Conservation (phyloP, 345 rosid species). For the Arabidopsis thaliana region TAIR10.1 NC_003075.7:10681001-10681500, state of each 20-base stretch:
- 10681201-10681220: slow-evolving; percentile 5
- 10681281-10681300: slow-evolving; percentile 83
- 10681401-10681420: slow-evolving; percentile 76
- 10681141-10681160: not conserved
- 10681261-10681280: slow-evolving; percentile 62
- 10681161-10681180: not conserved
- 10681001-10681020: slow-evolving; percentile 72
- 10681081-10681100: slow-evolving; percentile 96
- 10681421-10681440: not conserved
- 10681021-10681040: slow-evolving; percentile 83
- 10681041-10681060: slow-evolving; percentile 94
- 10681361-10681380: slow-evolving; percentile 71
- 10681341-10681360: slow-evolving; percentile 90
- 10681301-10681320: slow-evolving; percentile 64
- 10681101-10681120: not conserved
- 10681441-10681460: not conserved
- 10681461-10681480: slow-evolving; percentile 4
- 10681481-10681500: slow-evolving; percentile 71
- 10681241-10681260: not conserved
- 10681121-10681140: not conserved
- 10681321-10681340: slow-evolving; percentile 86
- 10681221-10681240: not conserved
- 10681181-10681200: slow-evolving; percentile 1
- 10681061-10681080: slow-evolving; percentile 89
- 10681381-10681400: slow-evolving; percentile 85